These are phyloP conservation scores for Suillus cothurnatus DNA, from an alignment of 768 basidiomycete genomes.

Conservation along the genomic window DNA sequence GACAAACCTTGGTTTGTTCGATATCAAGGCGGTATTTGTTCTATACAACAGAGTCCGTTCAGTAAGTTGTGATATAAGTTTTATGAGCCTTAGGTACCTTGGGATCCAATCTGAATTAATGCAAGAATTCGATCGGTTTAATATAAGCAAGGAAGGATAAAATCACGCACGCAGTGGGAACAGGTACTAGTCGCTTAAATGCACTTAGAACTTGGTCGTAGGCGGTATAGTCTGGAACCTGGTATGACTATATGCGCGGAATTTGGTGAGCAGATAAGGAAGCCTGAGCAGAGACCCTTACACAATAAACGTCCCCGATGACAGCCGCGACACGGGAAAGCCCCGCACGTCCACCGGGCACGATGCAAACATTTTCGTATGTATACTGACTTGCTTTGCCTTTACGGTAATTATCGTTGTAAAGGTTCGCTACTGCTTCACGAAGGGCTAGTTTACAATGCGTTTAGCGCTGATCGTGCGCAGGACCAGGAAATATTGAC, in stretches of 20 bases:
- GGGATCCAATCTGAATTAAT: conserved; percentile 44
- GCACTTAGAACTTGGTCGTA: conserved; percentile 84
- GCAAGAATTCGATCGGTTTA: conserved; percentile 8
- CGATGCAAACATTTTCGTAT: conserved; percentile 91
- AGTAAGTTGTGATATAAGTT: background rate
- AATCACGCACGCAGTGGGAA: conserved; percentile 77
- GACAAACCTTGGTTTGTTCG: conserved; percentile 67
- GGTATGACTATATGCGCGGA: conserved; percentile 62
- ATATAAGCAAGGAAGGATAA: background rate
- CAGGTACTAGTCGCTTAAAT: conserved; percentile 88
- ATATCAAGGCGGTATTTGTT: conserved; percentile 77
- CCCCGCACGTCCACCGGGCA: conserved; percentile 91
- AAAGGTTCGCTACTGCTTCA: conserved; percentile 87
- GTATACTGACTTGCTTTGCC: conserved; percentile 86
- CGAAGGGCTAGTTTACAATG: conserved; percentile 58
- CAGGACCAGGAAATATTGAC: conserved; percentile 33
- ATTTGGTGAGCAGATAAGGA: conserved; percentile 7
- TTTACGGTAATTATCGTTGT: conserved; percentile 85
- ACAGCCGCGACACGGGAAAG: conserved; percentile 91
- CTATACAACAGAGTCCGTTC: conserved; percentile 32
- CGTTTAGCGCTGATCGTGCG: conserved; percentile 9
- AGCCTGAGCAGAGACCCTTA: conserved; percentile 29
- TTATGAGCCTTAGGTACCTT: conserved; percentile 32
- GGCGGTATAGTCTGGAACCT: conserved; percentile 90
- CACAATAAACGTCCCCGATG: conserved; percentile 86